Evolutionary conservation across 768 basidiomycete genomes (phyloP).

Genomic region (Lentinus tigrinus): DNA sequence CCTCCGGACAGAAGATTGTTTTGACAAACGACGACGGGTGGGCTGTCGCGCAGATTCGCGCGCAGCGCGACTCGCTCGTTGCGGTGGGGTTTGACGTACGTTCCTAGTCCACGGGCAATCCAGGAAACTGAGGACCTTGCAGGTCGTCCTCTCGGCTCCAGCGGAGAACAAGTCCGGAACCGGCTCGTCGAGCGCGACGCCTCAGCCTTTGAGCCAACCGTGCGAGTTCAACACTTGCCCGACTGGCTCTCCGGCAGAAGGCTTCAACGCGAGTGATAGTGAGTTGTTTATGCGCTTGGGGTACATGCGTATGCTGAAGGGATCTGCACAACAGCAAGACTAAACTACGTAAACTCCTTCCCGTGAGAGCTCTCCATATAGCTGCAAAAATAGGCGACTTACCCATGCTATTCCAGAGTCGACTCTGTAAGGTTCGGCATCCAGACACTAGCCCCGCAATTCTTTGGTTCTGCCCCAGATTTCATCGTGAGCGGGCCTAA

Average conservation of each 20-base stretch:
- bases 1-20: conserved; percentile 24
- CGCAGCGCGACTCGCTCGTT: conserved; percentile 38
- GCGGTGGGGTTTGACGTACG: conserved; percentile 40
- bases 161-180: conserved; percentile 47
- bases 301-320: neutral
- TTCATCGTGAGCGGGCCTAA: conserved; percentile 40
- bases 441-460: conserved; percentile 35
- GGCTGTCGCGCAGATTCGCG: conserved; percentile 47
- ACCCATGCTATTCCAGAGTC: conserved; percentile 27
- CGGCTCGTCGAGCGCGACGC: conserved; percentile 38
- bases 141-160: conserved; percentile 49
- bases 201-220: conserved; percentile 29
- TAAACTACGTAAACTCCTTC: conserved; percentile 46
- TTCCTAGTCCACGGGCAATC: neutral
- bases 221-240: conserved; percentile 47
- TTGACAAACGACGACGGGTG: conserved; percentile 40
- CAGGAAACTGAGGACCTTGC: neutral
- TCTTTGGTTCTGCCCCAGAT: conserved; percentile 35
- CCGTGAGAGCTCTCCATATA: conserved; percentile 25
- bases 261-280: conserved; percentile 41
- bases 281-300: conserved; percentile 10
- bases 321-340: conserved; percentile 23
- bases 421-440: conserved; percentile 39
- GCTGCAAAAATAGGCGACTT: neutral
- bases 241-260: conserved; percentile 40